These are phyloP conservation scores for Anisogramma anomala DNA, from an alignment of 2,329 filamentous ascomycete species.

Conservation along the genomic window DNA sequence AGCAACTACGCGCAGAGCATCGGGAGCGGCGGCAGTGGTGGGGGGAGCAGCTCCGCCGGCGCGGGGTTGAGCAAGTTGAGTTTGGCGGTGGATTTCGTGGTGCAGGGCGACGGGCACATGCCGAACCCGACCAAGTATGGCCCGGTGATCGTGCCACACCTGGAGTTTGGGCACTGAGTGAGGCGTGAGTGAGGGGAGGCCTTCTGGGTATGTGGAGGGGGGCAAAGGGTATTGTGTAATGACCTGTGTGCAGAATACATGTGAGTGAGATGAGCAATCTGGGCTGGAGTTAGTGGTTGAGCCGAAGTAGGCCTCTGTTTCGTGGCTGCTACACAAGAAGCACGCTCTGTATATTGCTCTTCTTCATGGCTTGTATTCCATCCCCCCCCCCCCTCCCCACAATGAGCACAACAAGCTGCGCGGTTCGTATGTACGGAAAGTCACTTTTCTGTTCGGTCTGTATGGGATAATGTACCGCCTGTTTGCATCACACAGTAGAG, in stretches of 20 bases:
- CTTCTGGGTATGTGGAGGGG: background rate
- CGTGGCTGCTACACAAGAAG: background rate
- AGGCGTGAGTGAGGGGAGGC: constrained; percentile 1
- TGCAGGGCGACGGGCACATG: constrained; percentile 79
- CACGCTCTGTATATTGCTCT: background rate
- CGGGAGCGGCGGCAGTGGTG: constrained; percentile 16
- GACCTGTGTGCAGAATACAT: background rate
- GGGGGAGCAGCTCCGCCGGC: constrained; percentile 17
- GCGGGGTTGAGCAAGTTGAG: constrained; percentile 57
- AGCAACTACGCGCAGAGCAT: constrained; percentile 22
- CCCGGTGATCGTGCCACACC: constrained; percentile 82
- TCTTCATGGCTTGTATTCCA: background rate
- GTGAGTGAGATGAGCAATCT: background rate
- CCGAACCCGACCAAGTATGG: constrained; percentile 87
- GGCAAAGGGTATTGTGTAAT: background rate
- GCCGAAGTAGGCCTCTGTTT: background rate
- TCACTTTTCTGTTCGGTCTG: too few relatives aligned
- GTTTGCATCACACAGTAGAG: too few relatives aligned
- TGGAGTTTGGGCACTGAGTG: constrained; percentile 57
- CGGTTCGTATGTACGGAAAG: background rate
- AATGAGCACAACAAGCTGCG: background rate
- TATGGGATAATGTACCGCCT: too few relatives aligned
- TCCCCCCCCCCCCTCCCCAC: background rate
- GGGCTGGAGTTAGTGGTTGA: background rate
- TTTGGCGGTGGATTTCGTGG: constrained; percentile 90